phyloP scores from a whole-genome alignment of 768 basidiomycete genomes.

The Hypholoma fasciculare region DNA sequence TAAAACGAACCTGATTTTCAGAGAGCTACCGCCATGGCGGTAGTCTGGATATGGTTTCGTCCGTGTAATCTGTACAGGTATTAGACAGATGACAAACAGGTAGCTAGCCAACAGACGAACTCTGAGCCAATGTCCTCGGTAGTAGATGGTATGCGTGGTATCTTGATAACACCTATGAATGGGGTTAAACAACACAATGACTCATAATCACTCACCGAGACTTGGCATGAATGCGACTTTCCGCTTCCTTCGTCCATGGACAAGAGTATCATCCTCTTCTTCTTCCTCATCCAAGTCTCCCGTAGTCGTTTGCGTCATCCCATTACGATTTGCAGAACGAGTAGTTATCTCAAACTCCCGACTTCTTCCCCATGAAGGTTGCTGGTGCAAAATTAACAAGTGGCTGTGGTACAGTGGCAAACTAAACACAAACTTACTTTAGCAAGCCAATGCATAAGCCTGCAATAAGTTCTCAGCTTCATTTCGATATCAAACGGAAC shows the following conservation, averaged over 20 bases:
- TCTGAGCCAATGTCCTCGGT: conserved; percentile 86
- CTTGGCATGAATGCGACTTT: conserved; percentile 88
- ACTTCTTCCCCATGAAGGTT: conserved; percentile 89
- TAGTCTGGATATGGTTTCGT: conserved; percentile 78
- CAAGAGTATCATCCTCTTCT: conserved; percentile 54
- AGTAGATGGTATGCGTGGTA: conserved; percentile 87
- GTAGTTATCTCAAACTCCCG: conserved; percentile 91
- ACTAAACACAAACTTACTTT: conserved; percentile 48
- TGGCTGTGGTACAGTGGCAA: too few relatives aligned
- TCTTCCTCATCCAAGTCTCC: conserved; percentile 85
- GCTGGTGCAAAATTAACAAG: conserved; percentile 43
- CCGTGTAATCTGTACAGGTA: conserved; percentile 63
- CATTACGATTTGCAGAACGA: conserved; percentile 63
- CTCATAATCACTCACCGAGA: conserved; percentile 47
- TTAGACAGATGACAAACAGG: background rate
- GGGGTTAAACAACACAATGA: conserved; percentile 11
- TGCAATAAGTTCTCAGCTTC: conserved; percentile 23
- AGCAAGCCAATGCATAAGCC: conserved; percentile 88
- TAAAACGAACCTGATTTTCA: conserved; percentile 71
- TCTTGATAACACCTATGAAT: conserved; percentile 41
- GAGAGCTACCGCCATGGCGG: conserved; percentile 66
- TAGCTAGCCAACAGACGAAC: conserved; percentile 31
- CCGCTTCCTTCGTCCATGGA: conserved; percentile 72
- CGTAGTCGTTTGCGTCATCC: conserved; percentile 64
- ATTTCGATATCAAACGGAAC: background rate